phyloP scores from a whole-genome alignment of 1,139 yeast genomes.

The Kurtzmaniella natalensis region DNA sequence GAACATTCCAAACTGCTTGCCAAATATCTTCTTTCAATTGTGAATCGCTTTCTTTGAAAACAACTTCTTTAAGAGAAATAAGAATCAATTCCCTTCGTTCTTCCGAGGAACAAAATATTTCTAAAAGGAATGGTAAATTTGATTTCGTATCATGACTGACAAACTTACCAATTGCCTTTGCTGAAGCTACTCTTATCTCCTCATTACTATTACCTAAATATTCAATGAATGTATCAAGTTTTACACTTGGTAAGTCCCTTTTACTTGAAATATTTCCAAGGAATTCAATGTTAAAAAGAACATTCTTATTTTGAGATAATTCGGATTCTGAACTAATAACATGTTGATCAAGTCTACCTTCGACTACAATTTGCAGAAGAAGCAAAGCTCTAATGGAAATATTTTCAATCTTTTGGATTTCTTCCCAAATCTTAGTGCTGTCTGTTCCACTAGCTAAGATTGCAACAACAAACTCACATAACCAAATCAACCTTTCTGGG shows the following conservation, averaged over 20 bases:
- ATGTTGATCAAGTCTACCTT: slow-evolving; percentile 24
- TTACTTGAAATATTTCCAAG: slow-evolving; percentile 45
- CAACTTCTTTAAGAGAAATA: slow-evolving; percentile 34
- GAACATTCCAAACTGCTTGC: slow-evolving; percentile 12
- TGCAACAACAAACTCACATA: neutral
- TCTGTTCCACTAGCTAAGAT: neutral
- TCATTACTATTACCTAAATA: slow-evolving; percentile 24
- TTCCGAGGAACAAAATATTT: slow-evolving; percentile 17
- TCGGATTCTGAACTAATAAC: slow-evolving; percentile 27
- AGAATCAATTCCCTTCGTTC: slow-evolving; percentile 27
- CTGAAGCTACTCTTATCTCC: slow-evolving; percentile 40
- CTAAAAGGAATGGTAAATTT: slow-evolving; percentile 30
- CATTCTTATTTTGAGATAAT: slow-evolving; percentile 17
- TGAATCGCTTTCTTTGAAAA: slow-evolving; percentile 13
- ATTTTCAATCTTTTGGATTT: neutral
- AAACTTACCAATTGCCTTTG: slow-evolving; percentile 51
- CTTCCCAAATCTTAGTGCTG: neutral
- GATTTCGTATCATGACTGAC: slow-evolving; percentile 32
- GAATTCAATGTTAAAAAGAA: slow-evolving; percentile 32
- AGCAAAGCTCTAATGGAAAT: neutral
- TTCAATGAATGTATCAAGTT: slow-evolving; percentile 26
- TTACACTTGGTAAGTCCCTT: slow-evolving; percentile 18
- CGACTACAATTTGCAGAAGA: slow-evolving; percentile 20
- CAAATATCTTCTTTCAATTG: slow-evolving; percentile 11
- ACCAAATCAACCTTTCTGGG: neutral